Percentiles rank a stretch among this genome's conserved stretches.
Evolutionary conservation across 495 filamentous ascomycete genomes (phyloP).

Genomic region (Lasiosphaeria ovina): DNA sequence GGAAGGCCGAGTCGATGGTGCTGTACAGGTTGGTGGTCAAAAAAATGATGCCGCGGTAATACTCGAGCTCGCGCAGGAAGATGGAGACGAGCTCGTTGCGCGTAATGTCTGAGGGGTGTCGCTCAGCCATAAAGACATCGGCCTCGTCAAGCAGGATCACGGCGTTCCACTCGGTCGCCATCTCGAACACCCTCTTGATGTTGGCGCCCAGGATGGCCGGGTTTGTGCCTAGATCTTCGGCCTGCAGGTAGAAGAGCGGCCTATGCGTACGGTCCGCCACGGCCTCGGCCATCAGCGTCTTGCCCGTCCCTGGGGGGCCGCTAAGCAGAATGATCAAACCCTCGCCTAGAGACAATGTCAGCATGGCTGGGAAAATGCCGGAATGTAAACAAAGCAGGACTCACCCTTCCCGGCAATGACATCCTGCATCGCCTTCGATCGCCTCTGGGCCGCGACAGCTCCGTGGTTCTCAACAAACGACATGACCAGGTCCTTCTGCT

Average conservation of each 20-base stretch:
- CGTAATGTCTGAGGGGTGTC: slow-evolving; percentile 44
- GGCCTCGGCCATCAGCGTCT: slow-evolving; percentile 57
- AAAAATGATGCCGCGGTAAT: slow-evolving; percentile 53
- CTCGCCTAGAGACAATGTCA: slow-evolving; percentile 16
- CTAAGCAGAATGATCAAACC: slow-evolving; percentile 33
- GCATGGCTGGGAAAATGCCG: neutral
- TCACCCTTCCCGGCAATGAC: slow-evolving; percentile 26
- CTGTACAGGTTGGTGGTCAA: slow-evolving; percentile 49
- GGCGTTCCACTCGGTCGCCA: slow-evolving; percentile 51
- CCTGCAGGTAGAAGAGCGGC: slow-evolving; percentile 53
- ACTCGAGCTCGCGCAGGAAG: slow-evolving; percentile 56
- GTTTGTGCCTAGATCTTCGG: slow-evolving; percentile 53
- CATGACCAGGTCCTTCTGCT: slow-evolving; percentile 41
- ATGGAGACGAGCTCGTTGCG: slow-evolving; percentile 54
- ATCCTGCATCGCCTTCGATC: slow-evolving; percentile 17
- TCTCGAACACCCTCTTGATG: slow-evolving; percentile 51
- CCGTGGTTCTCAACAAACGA: slow-evolving; percentile 41
- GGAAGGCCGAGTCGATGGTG: slow-evolving; percentile 38
- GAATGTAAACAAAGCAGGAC: neutral
- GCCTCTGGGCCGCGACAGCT: neutral
- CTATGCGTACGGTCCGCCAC: slow-evolving; percentile 49
- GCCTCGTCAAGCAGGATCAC: slow-evolving; percentile 55
- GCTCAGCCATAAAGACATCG: slow-evolving; percentile 51
- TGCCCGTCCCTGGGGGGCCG: slow-evolving; percentile 56
- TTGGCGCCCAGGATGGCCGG: slow-evolving; percentile 44